Evolutionary conservation across 2,329 filamentous ascomycete genomes (phyloP), one percentile per base, ranked within the genome.

Genomic region (Alternaria sp.): DNA sequence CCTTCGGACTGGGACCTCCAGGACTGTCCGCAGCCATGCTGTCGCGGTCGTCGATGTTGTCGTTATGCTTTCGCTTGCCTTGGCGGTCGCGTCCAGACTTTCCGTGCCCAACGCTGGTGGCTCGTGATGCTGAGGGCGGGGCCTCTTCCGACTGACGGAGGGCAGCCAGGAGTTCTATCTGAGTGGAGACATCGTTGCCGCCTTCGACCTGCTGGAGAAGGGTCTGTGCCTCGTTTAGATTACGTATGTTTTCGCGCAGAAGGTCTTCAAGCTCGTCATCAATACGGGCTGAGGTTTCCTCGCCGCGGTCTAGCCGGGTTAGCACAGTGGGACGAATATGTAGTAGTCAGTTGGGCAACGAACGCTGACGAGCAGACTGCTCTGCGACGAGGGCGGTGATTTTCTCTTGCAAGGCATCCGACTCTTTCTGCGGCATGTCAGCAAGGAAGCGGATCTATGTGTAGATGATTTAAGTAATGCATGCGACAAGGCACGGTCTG

Each of bases 201-300:
- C 71, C 73, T 23, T 81, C 79, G 49, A 81, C 79, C 47, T 82
- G 81, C 60, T 82, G 79, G 47, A 84, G 75, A 30, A 82, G 77
- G 53, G 81, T 78, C 46, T 79, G 70, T 41, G 84, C 80, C 63
- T 84, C 81, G 62, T 85, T 83, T 68, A 75, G 78, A 18, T 84
- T 73, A 58, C 82, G 83, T 67, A 85, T 80, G 61, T 84, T 84
- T 44, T 84, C 83, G 37, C 84, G 81, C 46, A 84, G 80, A 15
- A 81, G 75, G 37, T 80, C 75, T 65, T 84, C 83, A 4, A 85
- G 78, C 28, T 82, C 80, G 50, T 81, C 78, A 66, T 85, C 83
- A 21, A 84, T 77, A n/a, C 75, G 71, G 12, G 77, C 72, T 18
- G 79, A 80, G 12, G 78, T 73, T 30, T 71, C 66, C 18, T 79